Base-by-base conservation (phyloP, 345 rosid genomes). In the Citrus glauca region DNA sequence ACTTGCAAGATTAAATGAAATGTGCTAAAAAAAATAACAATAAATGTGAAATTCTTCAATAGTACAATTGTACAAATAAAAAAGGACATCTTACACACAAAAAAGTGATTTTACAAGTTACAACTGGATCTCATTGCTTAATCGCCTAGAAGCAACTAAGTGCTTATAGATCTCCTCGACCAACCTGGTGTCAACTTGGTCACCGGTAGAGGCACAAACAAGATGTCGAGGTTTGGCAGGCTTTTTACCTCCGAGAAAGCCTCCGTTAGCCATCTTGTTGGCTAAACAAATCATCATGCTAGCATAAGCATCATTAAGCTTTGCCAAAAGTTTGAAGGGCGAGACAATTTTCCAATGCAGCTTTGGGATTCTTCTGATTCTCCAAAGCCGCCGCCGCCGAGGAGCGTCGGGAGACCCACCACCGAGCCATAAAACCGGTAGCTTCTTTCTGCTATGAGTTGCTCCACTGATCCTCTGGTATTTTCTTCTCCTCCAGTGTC, bases 401-500 rank as follows among this genome's bases (percentile, higher is more conserved):
- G 50, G 53, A n/a, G 24, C n/a, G 9, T 55, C 63, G 4, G 40
- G 1, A 7, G 9, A 9, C 6, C 68, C 68, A 14, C 50, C 17
- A 45, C 87, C 89, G 1, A 88, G 83, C 83, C 91, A 76, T 25
- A 27, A 4, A 9, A 86, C 50, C 81, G 66, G 80, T 19, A 86
- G 70, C 86, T 76, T 83, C 79, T 66, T 81, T 10, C 22, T 77
- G 28, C 13, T 9, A 28, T 22, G 45, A 75, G 19, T 25, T 28
- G 55, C 30, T 13, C 77, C 60, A 1, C 48, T 13, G 27, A 88
- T 78, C 45, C 79, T 83, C 20, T 85, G 86, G 82, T 86, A 86
- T 55, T 79, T 78, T 67, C 73, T 88, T 67, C 87, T 82, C 74
- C 85, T 84, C 86, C 87, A 81, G 38, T n/a, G 64, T 79, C 89